Conservation (phyloP, 495 filamentous ascomycete species). For the Glutinoglossum americanum region DNA sequence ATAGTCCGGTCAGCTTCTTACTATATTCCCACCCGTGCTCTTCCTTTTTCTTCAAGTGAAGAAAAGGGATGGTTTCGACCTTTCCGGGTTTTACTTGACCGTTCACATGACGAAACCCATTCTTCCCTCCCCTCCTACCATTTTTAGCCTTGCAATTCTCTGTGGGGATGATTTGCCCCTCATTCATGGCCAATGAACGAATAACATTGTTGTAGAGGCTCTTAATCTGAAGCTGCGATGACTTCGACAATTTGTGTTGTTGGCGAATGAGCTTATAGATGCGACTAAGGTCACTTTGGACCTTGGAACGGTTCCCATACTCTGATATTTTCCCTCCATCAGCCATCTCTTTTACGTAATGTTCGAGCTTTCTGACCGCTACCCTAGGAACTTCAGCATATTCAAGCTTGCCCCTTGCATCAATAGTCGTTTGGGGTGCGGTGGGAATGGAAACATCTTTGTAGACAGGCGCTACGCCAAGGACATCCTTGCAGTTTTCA, state of each 20-base stretch:
- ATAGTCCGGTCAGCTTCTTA: constrained; percentile 86
- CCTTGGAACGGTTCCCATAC: constrained; percentile 94
- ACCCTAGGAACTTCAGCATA: constrained; percentile 76
- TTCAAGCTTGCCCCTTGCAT: constrained; percentile 69
- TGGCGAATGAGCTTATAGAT: constrained; percentile 96
- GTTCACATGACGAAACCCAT: constrained; percentile 26
- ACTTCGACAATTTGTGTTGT: constrained; percentile 89
- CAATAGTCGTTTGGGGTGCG: constrained; percentile 73
- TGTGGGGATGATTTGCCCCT: constrained; percentile 81
- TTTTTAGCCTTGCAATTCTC: constrained; percentile 34
- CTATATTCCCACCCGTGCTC: constrained; percentile 96
- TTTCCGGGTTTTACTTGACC: constrained; percentile 52
- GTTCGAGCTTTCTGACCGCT: constrained; percentile 89
- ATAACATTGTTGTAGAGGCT: constrained; percentile 80
- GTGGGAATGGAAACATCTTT: constrained; percentile 91
- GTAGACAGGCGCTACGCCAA: constrained; percentile 63
- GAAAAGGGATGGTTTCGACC: constrained; percentile 91
- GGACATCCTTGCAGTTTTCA: constrained; percentile 88
- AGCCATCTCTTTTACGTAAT: constrained; percentile 97
- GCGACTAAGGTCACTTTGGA: constrained; percentile 78
- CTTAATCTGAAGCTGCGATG: constrained; percentile 88
- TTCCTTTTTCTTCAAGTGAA: constrained; percentile 88
- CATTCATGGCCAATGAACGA: constrained; percentile 86
- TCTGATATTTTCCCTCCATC: constrained; percentile 95
- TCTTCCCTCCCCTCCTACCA: constrained; percentile 39